A percentile compares a stretch with the other conserved stretches of the same genome.
These are phyloP conservation scores for Fusarium dimerum DNA, from an alignment of 2,329 filamentous ascomycete genomes.

Conservation along the genomic window DNA sequence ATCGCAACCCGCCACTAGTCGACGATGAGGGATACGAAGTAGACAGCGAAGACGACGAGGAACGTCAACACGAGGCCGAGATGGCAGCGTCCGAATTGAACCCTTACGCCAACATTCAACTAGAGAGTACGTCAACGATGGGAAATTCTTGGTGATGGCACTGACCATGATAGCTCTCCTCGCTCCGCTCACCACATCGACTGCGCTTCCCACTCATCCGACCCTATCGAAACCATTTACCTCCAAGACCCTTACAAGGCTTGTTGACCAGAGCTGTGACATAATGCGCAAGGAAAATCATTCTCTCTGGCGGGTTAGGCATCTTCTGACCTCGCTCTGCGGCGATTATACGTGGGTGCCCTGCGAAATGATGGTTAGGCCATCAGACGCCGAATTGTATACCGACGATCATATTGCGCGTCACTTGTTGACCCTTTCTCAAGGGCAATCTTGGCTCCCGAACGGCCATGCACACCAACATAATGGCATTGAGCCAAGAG, in stretches of 20 bases:
- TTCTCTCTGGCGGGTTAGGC: conserved; percentile 73
- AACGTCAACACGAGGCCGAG: conserved; percentile 60
- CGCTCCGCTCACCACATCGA: conserved; percentile 72
- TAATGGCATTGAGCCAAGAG: conserved; percentile 7
- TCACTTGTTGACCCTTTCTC: conserved; percentile 35
- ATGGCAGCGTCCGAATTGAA: conserved; percentile 68
- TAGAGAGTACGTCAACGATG: conserved; percentile 61
- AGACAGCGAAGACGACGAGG: conserved; percentile 71
- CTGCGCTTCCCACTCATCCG: conserved; percentile 73
- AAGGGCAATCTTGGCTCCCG: conserved; percentile 13
- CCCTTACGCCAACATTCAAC: conserved; percentile 69
- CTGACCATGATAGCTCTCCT: conserved; percentile 61
- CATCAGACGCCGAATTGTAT: conserved; percentile 58
- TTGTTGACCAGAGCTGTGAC: conserved; percentile 67
- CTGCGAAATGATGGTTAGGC: conserved; percentile 57
- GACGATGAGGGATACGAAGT: conserved; percentile 80
- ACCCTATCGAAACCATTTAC: conserved; percentile 74
- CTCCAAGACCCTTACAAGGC: conserved; percentile 70
- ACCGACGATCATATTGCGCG: conserved; percentile 47
- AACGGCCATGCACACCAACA: conserved; percentile 28
- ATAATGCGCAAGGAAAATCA: conserved; percentile 75
- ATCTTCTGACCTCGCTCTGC: conserved; percentile 70
- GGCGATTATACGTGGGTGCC: conserved; percentile 73
- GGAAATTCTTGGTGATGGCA: conserved; percentile 7
- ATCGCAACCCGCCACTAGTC: conserved; percentile 69